phyloP scores from a whole-genome alignment of 129 eudicot genomes.

The Arctium minus region DNA sequence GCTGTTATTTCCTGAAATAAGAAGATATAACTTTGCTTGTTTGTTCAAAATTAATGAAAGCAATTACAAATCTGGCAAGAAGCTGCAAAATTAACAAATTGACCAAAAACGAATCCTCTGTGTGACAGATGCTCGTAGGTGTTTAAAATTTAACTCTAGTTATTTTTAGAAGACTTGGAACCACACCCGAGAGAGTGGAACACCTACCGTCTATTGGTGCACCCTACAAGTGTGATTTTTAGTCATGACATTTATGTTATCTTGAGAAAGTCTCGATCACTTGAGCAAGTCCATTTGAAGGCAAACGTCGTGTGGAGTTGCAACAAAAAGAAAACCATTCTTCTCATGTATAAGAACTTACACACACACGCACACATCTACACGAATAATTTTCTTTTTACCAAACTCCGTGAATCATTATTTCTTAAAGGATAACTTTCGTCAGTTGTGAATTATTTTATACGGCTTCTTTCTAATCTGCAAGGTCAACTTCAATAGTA shows the following conservation, averaged over 20 bases:
- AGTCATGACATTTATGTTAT: neutral
- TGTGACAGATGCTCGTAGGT: neutral
- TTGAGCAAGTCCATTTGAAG: too few relatives aligned
- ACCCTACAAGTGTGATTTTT: neutral
- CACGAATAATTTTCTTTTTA: too few relatives aligned
- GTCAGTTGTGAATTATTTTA: too few relatives aligned
- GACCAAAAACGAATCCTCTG: neutral
- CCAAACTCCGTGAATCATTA: too few relatives aligned
- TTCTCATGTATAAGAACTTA: too few relatives aligned
- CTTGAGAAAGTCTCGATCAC: too few relatives aligned
- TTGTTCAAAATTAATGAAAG: neutral
- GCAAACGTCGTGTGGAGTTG: too few relatives aligned
- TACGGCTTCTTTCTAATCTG: too few relatives aligned
- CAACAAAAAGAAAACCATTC: too few relatives aligned
- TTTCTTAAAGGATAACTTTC: too few relatives aligned
- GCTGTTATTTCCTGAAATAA: constrained; percentile 26
- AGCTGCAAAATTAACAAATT: neutral
- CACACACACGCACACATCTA: too few relatives aligned
- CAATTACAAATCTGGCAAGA: neutral
- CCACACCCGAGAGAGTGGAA: neutral
- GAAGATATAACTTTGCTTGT: neutral
- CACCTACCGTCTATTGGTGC: neutral
- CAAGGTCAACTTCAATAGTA: too few relatives aligned
- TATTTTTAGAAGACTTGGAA: neutral
- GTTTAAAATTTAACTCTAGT: neutral